Evolutionary conservation across 305 asterid species (phyloP).

Genomic region (Fraxinus latifolia): DNA sequence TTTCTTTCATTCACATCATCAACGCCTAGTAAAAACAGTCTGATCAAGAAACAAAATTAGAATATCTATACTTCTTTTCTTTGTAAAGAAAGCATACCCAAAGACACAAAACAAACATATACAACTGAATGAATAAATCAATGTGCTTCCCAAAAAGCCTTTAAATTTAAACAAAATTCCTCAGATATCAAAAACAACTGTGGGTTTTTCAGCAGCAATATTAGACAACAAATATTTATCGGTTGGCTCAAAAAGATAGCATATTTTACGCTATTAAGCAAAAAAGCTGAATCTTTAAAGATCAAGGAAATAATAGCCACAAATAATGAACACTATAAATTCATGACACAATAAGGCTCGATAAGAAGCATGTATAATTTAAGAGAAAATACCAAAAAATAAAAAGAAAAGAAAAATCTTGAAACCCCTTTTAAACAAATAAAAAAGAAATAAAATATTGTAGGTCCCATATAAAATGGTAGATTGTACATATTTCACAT

Average conservation of each 20-base stretch:
- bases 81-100: background rate
- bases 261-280: background rate
- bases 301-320: background rate
- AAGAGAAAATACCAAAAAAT: background rate
- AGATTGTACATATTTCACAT: background rate
- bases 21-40: background rate
- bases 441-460: background rate
- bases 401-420: background rate
- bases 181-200: background rate
- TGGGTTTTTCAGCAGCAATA: background rate
- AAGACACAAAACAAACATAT: background rate
- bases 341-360: background rate
- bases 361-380: background rate
- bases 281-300: constrained; percentile 6
- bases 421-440: background rate
- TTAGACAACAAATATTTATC: background rate
- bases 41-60: background rate
- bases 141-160: background rate
- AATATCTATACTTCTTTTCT: background rate
- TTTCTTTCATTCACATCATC: background rate
- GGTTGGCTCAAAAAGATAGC: background rate
- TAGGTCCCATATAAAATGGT: background rate
- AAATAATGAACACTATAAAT: background rate
- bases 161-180: background rate
- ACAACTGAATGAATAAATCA: background rate